A percentile compares a stretch with the other conserved stretches of the same genome.
phyloP scores from a whole-genome alignment of 2,329 filamentous ascomycete genomes.

The Celoporthe dispersa region DNA sequence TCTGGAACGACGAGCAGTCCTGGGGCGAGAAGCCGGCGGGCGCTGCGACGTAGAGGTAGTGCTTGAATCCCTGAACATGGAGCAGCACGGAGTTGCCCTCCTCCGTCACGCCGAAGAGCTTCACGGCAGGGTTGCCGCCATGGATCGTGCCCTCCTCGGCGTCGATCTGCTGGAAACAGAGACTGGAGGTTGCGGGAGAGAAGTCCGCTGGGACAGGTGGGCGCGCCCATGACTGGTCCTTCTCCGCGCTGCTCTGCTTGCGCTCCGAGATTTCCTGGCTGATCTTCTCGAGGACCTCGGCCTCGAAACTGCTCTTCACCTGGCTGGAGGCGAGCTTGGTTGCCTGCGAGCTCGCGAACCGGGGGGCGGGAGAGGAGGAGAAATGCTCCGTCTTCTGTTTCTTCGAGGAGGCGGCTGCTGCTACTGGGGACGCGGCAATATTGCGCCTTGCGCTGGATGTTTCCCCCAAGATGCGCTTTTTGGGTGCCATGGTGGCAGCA shows the following conservation, averaged over 20 bases:
- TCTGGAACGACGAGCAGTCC: constrained; percentile 79
- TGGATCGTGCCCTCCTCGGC: constrained; percentile 84
- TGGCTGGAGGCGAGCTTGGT: constrained; percentile 73
- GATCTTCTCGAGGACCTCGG: constrained; percentile 92
- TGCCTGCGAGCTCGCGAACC: constrained; percentile 67
- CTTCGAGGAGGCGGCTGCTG: constrained; percentile 60
- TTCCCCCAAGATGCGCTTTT: constrained; percentile 76
- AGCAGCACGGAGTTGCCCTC: constrained; percentile 88
- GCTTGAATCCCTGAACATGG: constrained; percentile 93
- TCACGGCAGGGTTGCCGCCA: constrained; percentile 77
- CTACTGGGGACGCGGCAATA: constrained; percentile 57
- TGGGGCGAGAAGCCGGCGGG: constrained; percentile 78
- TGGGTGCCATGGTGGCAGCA: constrained; percentile 55
- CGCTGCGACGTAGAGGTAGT: constrained; percentile 93
- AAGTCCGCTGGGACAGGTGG: constrained; percentile 57
- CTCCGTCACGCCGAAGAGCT: constrained; percentile 89
- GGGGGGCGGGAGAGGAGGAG: constrained; percentile 58
- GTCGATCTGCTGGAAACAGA: constrained; percentile 97
- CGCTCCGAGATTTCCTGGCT: constrained; percentile 88
- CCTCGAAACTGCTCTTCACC: constrained; percentile 89
- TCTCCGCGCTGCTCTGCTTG: constrained; percentile 87
- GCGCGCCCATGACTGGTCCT: constrained; percentile 87
- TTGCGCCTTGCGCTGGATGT: constrained; percentile 68
- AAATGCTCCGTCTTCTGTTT: constrained; percentile 78
- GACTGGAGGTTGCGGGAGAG: constrained; percentile 62